phyloP scores from a whole-genome alignment of 2,329 filamentous ascomycete genomes.

The Purpureocillium takamizusanense region DNA sequence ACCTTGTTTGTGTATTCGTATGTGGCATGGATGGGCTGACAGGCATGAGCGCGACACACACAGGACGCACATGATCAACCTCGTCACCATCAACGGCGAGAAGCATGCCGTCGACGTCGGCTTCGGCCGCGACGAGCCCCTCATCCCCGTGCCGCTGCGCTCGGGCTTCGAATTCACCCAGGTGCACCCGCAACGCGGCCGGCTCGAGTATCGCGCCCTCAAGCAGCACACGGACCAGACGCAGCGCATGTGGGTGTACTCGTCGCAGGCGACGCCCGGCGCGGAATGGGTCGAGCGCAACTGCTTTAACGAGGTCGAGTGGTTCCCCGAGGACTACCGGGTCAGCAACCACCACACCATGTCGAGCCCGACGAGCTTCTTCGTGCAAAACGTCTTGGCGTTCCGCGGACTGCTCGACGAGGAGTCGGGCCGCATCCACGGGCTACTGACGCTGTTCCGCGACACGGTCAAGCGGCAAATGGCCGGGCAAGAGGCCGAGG shows the following conservation, averaged over 20 bases:
- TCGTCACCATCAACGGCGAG: conserved; percentile 40
- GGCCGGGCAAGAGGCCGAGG: conserved; percentile 19
- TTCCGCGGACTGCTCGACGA: conserved; percentile 18
- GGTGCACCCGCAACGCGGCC: conserved; percentile 34
- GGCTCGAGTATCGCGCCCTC: conserved; percentile 27
- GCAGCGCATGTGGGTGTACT: conserved; percentile 31
- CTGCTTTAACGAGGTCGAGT: conserved; percentile 41
- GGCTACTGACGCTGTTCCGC: conserved; percentile 33
- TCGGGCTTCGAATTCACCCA: conserved; percentile 30
- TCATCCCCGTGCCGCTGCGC: conserved; percentile 25
- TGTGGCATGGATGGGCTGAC: conserved; percentile 7
- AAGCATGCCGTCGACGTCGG: conserved; percentile 28
- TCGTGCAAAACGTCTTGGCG: conserved; percentile 26
- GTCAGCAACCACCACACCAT: conserved; percentile 34
- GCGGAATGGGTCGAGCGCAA: conserved; percentile 37
- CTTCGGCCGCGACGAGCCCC: conserved; percentile 37
- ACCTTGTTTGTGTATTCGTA: no score
- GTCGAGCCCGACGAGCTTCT: conserved; percentile 24
- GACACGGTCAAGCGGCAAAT: conserved; percentile 34
- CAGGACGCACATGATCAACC: conserved; percentile 51
- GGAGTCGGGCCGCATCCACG: conserved; percentile 12
- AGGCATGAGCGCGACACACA: conserved; percentile 5
- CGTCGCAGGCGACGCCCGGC: conserved; percentile 15
- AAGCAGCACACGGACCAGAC: conserved; percentile 20
- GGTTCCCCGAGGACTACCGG: conserved; percentile 35